A percentile compares a stretch with the other conserved stretches of the same genome.
Evolutionary conservation across 352 stramenopile species (phyloP).

Genomic region (Phytophthora foliorum): DNA sequence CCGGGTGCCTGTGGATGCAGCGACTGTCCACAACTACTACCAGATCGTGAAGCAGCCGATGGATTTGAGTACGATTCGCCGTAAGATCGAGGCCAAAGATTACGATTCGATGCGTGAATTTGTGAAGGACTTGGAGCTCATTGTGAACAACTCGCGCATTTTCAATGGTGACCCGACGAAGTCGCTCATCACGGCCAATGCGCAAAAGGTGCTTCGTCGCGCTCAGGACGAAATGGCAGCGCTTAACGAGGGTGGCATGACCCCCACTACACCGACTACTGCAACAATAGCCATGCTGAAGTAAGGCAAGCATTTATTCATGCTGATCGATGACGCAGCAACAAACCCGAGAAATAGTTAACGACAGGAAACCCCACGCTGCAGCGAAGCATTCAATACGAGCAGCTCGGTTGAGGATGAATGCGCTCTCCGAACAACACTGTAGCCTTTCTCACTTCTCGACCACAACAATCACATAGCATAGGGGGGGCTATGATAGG

Average conservation of each 20-base stretch:
- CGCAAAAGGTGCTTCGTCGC: slow-evolving; percentile 76
- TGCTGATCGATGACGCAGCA: not conserved
- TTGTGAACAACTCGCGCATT: slow-evolving; percentile 86
- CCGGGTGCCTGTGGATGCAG: slow-evolving; percentile 68
- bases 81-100: slow-evolving; percentile 68
- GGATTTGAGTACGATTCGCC: slow-evolving; percentile 75
- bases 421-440: not conserved
- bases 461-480: too few relatives aligned
- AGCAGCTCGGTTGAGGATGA: slow-evolving; percentile 4
- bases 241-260: slow-evolving; percentile 64
- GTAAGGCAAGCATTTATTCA: slow-evolving; percentile 22
- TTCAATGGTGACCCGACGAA: slow-evolving; percentile 82
- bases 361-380: slow-evolving; percentile 1
- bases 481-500: too few relatives aligned
- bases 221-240: slow-evolving; percentile 81
- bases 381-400: slow-evolving; percentile 13
- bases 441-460: not conserved
- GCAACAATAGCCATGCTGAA: slow-evolving; percentile 34
- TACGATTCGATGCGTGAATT: slow-evolving; percentile 91
- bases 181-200: slow-evolving; percentile 83
- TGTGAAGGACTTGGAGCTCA: slow-evolving; percentile 88
- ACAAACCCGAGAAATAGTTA: slow-evolving; percentile 14
- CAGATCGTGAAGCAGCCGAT: slow-evolving; percentile 89
- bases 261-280: slow-evolving; percentile 39
- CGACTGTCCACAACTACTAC: slow-evolving; percentile 80